phyloP scores from a whole-genome alignment of 805 yeast genomes.

The Wickerhamiella shivajii region DNA sequence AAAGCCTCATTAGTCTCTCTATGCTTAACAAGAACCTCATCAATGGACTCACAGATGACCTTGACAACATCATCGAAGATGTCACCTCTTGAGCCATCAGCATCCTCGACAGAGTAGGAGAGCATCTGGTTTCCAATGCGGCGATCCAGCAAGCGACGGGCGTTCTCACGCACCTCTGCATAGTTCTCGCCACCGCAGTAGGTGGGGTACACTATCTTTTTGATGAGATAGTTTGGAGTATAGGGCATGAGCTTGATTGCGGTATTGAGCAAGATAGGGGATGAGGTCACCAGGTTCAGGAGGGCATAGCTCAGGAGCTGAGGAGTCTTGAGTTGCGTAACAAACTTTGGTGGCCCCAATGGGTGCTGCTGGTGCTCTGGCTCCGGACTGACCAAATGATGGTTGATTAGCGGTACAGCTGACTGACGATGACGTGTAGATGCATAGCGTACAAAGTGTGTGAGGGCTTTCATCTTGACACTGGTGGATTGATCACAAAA shows the following conservation, averaged over 20 bases:
- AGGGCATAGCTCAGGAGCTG: constrained; percentile 22
- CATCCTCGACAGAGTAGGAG: constrained; percentile 85
- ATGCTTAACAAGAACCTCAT: constrained; percentile 47
- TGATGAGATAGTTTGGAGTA: constrained; percentile 52
- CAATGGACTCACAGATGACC: constrained; percentile 41
- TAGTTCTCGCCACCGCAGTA: constrained; percentile 85
- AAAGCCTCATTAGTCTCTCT: constrained; percentile 27
- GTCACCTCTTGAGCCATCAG: constrained; percentile 47
- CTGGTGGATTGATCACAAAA: neutral
- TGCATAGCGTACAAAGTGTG: constrained; percentile 9
- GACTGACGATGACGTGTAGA: constrained; percentile 17
- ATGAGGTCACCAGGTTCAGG: constrained; percentile 23
- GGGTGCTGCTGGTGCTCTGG: constrained; percentile 5
- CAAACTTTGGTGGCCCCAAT: constrained; percentile 16
- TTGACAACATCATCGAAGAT: constrained; percentile 28
- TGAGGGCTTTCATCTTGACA: neutral
- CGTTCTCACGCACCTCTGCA: constrained; percentile 55
- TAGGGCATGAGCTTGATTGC: constrained; percentile 25
- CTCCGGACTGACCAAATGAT: neutral
- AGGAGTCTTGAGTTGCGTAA: constrained; percentile 16
- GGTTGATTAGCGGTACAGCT: constrained; percentile 12
- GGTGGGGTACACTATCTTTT: constrained; percentile 58
- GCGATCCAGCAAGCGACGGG: constrained; percentile 46
- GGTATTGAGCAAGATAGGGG: constrained; percentile 20
- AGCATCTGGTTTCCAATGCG: constrained; percentile 92